Percentiles rank a stretch among this genome's conserved stretches.
Evolutionary conservation across 208 protist species (phyloP).

Genomic region (Leishmania martiniquensis): DNA sequence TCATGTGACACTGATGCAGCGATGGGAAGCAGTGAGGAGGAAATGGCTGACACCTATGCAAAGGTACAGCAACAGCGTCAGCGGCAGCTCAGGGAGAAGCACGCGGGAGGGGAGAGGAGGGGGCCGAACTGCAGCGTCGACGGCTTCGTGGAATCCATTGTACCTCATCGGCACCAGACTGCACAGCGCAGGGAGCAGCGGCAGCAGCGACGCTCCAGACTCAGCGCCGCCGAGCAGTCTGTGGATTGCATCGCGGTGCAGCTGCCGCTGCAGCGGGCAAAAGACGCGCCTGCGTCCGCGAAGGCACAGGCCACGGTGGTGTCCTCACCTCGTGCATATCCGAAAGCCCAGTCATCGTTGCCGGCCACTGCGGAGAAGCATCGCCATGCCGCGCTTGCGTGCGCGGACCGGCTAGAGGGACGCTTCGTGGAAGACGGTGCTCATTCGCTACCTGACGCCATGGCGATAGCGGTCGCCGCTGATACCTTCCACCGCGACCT

Average conservation of each 20-base stretch:
- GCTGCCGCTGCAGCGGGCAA: slow-evolving; percentile 17
- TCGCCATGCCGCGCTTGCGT: too few relatives aligned
- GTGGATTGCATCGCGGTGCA: slow-evolving; percentile 32
- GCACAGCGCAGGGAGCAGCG: neutral
- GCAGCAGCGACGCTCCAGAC: neutral
- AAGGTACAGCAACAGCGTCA: slow-evolving; percentile 3
- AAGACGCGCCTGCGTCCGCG: neutral
- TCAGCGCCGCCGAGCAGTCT: slow-evolving; percentile 1
- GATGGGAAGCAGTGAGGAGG: slow-evolving; percentile 5
- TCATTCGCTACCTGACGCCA: neutral
- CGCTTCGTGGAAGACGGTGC: neutral
- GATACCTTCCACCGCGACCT: neutral
- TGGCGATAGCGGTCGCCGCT: slow-evolving; percentile 12
- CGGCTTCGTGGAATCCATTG: neutral
- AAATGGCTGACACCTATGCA: slow-evolving; percentile 14
- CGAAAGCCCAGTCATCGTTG: neutral
- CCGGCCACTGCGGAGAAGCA: too few relatives aligned
- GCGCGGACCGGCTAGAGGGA: neutral
- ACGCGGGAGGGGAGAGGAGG: neutral
- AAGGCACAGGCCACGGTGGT: neutral
- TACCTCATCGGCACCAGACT: neutral
- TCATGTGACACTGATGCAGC: neutral
- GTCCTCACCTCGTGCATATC: neutral
- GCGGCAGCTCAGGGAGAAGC: neutral
- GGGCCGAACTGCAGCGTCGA: neutral